Evolutionary conservation across 305 asterid genomes (phyloP).

Genomic region (Lippia alba): DNA sequence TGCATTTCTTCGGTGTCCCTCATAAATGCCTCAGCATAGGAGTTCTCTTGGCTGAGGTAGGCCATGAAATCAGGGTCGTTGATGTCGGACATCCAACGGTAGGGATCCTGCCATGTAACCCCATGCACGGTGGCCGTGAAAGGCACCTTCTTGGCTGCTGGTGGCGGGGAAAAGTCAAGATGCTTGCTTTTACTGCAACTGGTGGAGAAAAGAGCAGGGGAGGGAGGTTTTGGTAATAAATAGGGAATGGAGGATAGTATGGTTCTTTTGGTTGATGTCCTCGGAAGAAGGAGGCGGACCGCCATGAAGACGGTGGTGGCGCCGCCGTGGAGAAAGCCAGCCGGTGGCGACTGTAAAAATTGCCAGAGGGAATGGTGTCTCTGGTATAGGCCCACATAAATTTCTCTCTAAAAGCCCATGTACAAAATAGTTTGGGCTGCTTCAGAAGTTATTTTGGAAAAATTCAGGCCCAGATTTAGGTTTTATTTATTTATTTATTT

Average conservation of each 20-base stretch:
- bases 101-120: conserved; percentile 71
- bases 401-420: conserved; percentile 12
- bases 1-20: conserved; percentile 63
- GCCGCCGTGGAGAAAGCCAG: conserved; percentile 23
- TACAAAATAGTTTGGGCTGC: not conserved
- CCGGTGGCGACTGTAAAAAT: conserved; percentile 24
- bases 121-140: conserved; percentile 74
- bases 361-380: not conserved
- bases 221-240: conserved; percentile 36
- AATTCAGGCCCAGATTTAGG: conserved; percentile 21
- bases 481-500: no score
- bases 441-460: not conserved
- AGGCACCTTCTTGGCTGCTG: conserved; percentile 71
- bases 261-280: conserved; percentile 33
- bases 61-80: conserved; percentile 76
- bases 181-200: conserved; percentile 43
- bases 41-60: conserved; percentile 71
- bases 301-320: conserved; percentile 39
- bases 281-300: conserved; percentile 36
- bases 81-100: conserved; percentile 82
- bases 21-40: conserved; percentile 78
- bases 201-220: conserved; percentile 56
- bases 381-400: not conserved
- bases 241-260: conserved; percentile 24
- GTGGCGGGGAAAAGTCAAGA: conserved; percentile 43